phyloP scores from a whole-genome alignment of 116 monocot species.

The Iris pallida region DNA sequence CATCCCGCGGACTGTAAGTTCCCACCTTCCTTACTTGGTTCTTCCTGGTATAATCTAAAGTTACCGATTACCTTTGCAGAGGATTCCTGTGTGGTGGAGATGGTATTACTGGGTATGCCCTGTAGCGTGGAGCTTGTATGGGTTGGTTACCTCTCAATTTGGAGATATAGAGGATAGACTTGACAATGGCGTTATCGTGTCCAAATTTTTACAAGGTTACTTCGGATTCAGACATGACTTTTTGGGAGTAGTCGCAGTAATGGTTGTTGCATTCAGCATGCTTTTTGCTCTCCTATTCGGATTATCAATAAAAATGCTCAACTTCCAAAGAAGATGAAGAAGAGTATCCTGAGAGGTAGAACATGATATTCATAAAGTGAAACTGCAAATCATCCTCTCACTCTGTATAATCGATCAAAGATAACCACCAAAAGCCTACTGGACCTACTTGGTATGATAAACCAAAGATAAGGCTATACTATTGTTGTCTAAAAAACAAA shows the following conservation, averaged over 20 bases:
- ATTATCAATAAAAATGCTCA: conserved; percentile 21
- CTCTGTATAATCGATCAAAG: no score
- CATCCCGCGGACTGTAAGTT: conserved; percentile 25
- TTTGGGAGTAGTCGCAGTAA: conserved; percentile 20
- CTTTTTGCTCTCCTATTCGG: conserved; percentile 25
- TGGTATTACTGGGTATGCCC: conserved; percentile 29
- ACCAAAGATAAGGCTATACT: no score
- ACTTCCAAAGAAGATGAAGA: conserved; percentile 38
- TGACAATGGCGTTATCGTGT: conserved; percentile 6
- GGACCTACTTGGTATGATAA: no score
- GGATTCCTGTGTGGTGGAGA: conserved; percentile 28
- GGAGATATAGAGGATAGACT: conserved; percentile 17
- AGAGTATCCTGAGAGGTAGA: no score
- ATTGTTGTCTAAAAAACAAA: no score
- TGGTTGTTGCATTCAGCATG: conserved; percentile 9
- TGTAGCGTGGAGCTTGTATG: conserved; percentile 16
- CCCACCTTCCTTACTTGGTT: neutral
- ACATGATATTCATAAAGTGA: no score
- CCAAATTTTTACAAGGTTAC: conserved; percentile 15
- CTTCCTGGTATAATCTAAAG: no score
- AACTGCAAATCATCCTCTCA: no score
- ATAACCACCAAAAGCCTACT: no score
- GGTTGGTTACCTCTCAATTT: conserved; percentile 32
- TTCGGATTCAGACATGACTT: conserved; percentile 32
- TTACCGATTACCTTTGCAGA: no score